Evolutionary conservation across 2,329 filamentous ascomycete genomes (phyloP).

Genomic region (Rhinocladiella similis): DNA sequence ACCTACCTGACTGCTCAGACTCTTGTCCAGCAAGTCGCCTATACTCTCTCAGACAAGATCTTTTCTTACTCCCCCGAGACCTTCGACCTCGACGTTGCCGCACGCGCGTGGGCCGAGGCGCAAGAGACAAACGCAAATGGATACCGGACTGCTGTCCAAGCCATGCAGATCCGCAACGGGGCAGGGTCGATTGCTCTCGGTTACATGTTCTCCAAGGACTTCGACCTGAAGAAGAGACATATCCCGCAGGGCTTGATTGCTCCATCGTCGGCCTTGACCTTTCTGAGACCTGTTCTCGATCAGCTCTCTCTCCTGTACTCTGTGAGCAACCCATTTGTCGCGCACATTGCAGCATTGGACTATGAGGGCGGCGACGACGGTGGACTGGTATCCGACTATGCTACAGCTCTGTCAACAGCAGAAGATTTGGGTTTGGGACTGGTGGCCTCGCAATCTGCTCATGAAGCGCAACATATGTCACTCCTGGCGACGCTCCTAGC

Average conservation of each 20-base stretch:
- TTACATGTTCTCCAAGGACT: slow-evolving; percentile 97
- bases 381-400: slow-evolving; percentile 85
- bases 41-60: slow-evolving; percentile 92
- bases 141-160: slow-evolving; percentile 72
- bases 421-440: slow-evolving; percentile 90
- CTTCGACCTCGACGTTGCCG: slow-evolving; percentile 84
- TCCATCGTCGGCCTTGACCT: slow-evolving; percentile 76
- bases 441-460: slow-evolving; percentile 79
- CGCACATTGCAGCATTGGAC: slow-evolving; percentile 88
- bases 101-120: slow-evolving; percentile 71
- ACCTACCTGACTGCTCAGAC: slow-evolving; percentile 92
- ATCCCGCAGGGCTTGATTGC: slow-evolving; percentile 90
- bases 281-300: slow-evolving; percentile 80
- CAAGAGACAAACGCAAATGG: slow-evolving; percentile 79
- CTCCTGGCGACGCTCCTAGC: slow-evolving; percentile 82
- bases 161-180: slow-evolving; percentile 83
- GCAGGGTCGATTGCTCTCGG: slow-evolving; percentile 90
- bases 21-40: slow-evolving; percentile 93
- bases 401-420: slow-evolving; percentile 72
- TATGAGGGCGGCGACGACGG: slow-evolving; percentile 66
- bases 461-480: slow-evolving; percentile 94
- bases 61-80: slow-evolving; percentile 95
- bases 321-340: slow-evolving; percentile 88
- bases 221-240: slow-evolving; percentile 85
- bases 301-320: slow-evolving; percentile 90